Evolutionary conservation across 2,329 filamentous ascomycete genomes (phyloP), one percentile per base, ranked within the genome.

Genomic region (Neophaeococcomyces aloes): DNA sequence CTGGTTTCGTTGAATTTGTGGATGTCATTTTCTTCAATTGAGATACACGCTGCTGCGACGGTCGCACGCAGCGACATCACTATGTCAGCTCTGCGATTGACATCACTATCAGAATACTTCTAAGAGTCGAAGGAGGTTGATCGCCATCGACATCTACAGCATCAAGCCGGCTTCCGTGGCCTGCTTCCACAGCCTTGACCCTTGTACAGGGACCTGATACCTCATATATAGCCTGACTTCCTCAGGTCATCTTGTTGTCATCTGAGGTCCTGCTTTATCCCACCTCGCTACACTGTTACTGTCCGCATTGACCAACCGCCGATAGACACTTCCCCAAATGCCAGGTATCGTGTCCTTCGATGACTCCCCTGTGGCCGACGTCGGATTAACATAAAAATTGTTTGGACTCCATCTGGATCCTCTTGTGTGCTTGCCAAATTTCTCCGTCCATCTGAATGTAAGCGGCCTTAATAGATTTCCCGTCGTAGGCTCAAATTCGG

Each of bases 321-420:
- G 57, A 48, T 62, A 68, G 23, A 69, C 62, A 46, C 59, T 53
- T 29, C 61, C 60, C 67, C 67, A 69, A 17, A 66, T 48, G 31
- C 66, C 64, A 11, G 66, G 66, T 10, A 59, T 53, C 0, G 66
- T 63, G 17, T 59, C 48, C 36, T 53, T 57, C 6, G 63, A 63
- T n/a, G 59, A 57, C 23, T 57, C 59, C 41, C 54, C 53, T 8
- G 19, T 30, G 15, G 52, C 49, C 23, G 63, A 66, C 35, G 61
- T 57, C 31, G 57, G 52, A n/a, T 49, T 52, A 3, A 65, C 56
- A 51, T 60, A 68, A 45, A 69, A 69, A 15, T 64, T 55, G 8
- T 54, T 58, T 3, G 59, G 56, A n/a, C 53, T 61, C 4, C 59
- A 59, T 46, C 57, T 56, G 60, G 64, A 65, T 5, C 57, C 56